Evolutionary conservation across 139 green algal genomes (phyloP).

Genomic region (Micromonas commoda): DNA sequence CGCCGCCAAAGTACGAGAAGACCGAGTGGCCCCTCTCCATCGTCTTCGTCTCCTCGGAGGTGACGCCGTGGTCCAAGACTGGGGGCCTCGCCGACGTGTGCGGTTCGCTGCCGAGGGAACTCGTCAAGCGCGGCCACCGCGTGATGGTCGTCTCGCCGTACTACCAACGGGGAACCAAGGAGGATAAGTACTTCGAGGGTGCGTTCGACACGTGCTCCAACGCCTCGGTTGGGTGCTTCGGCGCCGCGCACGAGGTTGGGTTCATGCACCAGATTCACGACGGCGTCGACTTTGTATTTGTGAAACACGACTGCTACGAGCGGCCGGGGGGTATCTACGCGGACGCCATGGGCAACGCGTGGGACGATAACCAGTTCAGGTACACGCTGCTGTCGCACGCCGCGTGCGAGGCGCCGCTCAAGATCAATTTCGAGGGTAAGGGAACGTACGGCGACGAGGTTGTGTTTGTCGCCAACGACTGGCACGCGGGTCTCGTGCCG

Average conservation of each 20-base stretch:
- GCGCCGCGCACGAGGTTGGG: constrained; percentile 50
- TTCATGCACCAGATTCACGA: constrained; percentile 59
- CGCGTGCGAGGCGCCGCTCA: constrained; percentile 68
- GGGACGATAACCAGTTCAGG: constrained; percentile 72
- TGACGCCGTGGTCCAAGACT: constrained; percentile 81
- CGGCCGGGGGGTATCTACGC: constrained; percentile 56
- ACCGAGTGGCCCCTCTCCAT: constrained; percentile 20
- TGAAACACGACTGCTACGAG: constrained; percentile 73
- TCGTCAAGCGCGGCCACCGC: constrained; percentile 55
- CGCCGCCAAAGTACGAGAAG: background rate
- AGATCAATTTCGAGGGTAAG: constrained; percentile 59
- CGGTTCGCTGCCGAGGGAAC: constrained; percentile 49
- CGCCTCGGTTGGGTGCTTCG: constrained; percentile 44
- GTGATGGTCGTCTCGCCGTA: constrained; percentile 48
- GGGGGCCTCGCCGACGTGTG: constrained; percentile 68
- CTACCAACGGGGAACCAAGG: constrained; percentile 23
- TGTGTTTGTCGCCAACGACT: constrained; percentile 87
- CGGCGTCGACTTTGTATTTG: constrained; percentile 78
- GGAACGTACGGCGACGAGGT: constrained; percentile 62
- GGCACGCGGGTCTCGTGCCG: constrained; percentile 72
- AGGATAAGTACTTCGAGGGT: constrained; percentile 30
- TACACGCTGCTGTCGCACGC: constrained; percentile 69
- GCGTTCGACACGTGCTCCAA: constrained; percentile 40
- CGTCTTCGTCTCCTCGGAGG: constrained; percentile 55
- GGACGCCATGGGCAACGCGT: constrained; percentile 57